A percentile compares a stretch with the other conserved stretches of the same genome.
phyloP scores from a whole-genome alignment of 2,329 filamentous ascomycete genomes.

The Blumeriella jaapii region DNA sequence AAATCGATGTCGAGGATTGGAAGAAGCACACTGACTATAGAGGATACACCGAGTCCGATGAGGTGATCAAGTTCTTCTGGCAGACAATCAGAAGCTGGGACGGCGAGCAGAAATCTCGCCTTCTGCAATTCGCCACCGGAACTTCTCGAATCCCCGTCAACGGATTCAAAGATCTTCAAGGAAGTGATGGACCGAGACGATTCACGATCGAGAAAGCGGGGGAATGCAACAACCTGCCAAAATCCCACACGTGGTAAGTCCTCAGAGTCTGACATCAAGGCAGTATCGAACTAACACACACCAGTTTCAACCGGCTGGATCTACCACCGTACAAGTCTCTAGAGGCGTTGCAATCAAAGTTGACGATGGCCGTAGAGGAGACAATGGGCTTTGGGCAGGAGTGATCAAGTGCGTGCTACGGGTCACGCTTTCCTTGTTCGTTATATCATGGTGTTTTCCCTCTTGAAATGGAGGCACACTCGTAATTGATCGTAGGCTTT shows the following conservation, averaged over 20 bases:
- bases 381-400: constrained; percentile 98
- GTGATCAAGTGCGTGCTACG: constrained; percentile 32
- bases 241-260: constrained; percentile 90
- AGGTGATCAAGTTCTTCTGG: constrained; percentile 98
- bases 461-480: constrained; percentile 12
- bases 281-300: constrained; percentile 14
- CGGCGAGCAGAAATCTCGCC: constrained; percentile 91
- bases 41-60: constrained; percentile 93
- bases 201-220: constrained; percentile 99
- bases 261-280: background rate
- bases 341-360: constrained; percentile 75
- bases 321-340: constrained; percentile 84
- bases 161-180: constrained; percentile 97
- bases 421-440: constrained; percentile 9
- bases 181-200: constrained; percentile 84
- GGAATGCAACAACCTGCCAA: constrained; percentile 80
- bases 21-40: constrained; percentile 99
- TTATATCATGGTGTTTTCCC: constrained; percentile 17
- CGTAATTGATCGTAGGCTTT: no score
- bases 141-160: constrained; percentile 98
- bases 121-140: constrained; percentile 94
- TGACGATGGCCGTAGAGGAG: constrained; percentile 96
- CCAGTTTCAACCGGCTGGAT: constrained; percentile 92
- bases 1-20: constrained; percentile 99
- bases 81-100: constrained; percentile 95